Percentiles rank a stretch among this genome's conserved stretches.
These are phyloP conservation scores for Ettlia oleoabundans DNA, from an alignment of 139 green algal genomes.

Conservation along the genomic window DNA sequence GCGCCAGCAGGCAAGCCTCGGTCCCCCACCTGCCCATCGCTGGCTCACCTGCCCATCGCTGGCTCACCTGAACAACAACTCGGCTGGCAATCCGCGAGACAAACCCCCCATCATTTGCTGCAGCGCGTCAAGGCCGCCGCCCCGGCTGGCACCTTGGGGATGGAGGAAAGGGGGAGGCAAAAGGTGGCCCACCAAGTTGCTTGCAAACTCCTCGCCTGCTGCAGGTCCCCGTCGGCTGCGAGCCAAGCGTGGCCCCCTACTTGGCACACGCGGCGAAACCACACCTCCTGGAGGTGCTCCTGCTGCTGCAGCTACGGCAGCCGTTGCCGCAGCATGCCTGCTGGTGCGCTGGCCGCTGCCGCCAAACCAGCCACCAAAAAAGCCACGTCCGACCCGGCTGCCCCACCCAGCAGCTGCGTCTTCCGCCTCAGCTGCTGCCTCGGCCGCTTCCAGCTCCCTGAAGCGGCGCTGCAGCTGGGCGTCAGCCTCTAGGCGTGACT, in stretches of 20 bases:
- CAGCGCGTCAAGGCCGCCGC: constrained; percentile 16
- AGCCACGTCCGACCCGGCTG: neutral
- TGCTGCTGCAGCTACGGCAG: neutral
- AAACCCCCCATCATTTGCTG: constrained; percentile 53
- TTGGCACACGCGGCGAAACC: neutral
- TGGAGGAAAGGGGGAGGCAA: neutral
- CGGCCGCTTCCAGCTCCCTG: constrained; percentile 12
- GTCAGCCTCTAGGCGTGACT: too few species aligned
- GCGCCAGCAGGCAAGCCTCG: too few species aligned
- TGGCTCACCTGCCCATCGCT: neutral
- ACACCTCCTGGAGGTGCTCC: neutral
- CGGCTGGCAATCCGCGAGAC: constrained; percentile 44
- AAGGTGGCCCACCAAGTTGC: neutral
- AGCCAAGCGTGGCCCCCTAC: neutral
- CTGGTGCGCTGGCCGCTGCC: neutral
- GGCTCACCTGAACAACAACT: constrained; percentile 59
- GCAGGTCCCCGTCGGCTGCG: neutral
- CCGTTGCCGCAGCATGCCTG: neutral
- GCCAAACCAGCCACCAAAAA: constrained; percentile 6
- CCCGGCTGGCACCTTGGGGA: neutral
- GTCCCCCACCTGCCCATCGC: neutral
- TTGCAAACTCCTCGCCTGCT: constrained; percentile 7
- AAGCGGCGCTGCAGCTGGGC: constrained; percentile 9
- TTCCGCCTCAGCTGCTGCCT: constrained; percentile 13
- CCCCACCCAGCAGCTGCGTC: neutral